Evolutionary conservation across 352 stramenopile species (phyloP), one percentile per base, ranked within the genome.

Genomic region (Thalassiosira tumida): DNA sequence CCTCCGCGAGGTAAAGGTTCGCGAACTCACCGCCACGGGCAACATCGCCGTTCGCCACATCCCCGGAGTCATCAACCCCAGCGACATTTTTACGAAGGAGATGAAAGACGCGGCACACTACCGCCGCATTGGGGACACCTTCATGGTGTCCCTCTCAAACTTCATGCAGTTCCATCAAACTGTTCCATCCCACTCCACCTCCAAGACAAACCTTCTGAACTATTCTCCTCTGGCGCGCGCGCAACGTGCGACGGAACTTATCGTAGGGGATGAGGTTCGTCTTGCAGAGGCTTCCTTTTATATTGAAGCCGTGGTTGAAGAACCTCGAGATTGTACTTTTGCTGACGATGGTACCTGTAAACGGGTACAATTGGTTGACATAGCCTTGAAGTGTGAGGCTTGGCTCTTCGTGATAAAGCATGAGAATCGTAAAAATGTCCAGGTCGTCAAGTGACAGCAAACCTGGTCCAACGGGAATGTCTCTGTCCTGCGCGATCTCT

Each of bases 231-330:
- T n/a, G n/a, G n/a, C n/a, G n/a, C n/a, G n/a, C n/a, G n/a, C n/a
- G n/a, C n/a, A n/a, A n/a, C n/a, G n/a, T n/a, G n/a, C n/a, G 47
- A 17, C 47, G 47, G 14, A 69, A 69, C n/a, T 69, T 69, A 24
- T 69, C 59, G 26, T 69, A 17, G 10, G 59, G 59, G 10, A 69
- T 33, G 15, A 69, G n/a, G n/a, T 69, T 69, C 5, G 59, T 7
- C 59, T 69, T 69, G 13, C 59, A 69, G 10, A 69, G 59, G 15
- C 59, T 26, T 5, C 59, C 47, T 21, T 59, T 10, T 10, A 69
- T 69, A 69, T 33, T 26, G n/a, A 69, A 69, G 5, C 59, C 59
- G n/a, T 69, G 59, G 59, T 33, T 69, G 59, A 69, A 69, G 59
- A 69, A 69, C n/a, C 26, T 26, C 10, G 59, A 69, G 10, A 69